These are phyloP conservation scores for Arabis hirsuta DNA, from an alignment of 345 rosid species.

Conservation along the genomic window DNA sequence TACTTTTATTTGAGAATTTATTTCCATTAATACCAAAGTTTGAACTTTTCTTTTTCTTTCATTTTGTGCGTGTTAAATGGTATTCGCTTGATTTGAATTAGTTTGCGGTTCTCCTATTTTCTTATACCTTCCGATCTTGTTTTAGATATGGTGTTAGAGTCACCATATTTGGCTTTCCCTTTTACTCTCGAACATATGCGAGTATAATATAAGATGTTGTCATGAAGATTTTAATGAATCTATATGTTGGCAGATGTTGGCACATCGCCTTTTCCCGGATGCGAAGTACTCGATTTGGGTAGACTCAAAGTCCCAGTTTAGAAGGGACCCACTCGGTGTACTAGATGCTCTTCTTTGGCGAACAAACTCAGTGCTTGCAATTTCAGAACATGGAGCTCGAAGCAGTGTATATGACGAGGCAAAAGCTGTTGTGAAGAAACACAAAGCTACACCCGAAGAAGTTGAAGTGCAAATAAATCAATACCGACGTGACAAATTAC, in stretches of 20 bases:
- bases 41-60: not conserved
- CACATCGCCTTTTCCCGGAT: constrained; percentile 84
- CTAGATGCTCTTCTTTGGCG: constrained; percentile 93
- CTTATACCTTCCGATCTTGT: not conserved
- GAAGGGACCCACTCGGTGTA: constrained; percentile 94
- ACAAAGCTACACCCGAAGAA: constrained; percentile 93
- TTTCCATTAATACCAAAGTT: not conserved
- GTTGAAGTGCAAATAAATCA: constrained; percentile 79
- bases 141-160: constrained; percentile 3
- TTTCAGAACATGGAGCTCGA: constrained; percentile 97
- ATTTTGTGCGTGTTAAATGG: not conserved
- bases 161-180: not conserved
- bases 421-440: constrained; percentile 80
- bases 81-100: not conserved
- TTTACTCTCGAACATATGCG: not conserved
- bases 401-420: constrained; percentile 95
- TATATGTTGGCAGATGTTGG: constrained; percentile 70
- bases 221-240: constrained; percentile 16
- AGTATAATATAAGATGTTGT: not conserved
- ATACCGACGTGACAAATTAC: constrained; percentile 71
- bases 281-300: constrained; percentile 93
- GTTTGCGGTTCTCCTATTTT: not conserved
- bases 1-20: not conserved
- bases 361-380: constrained; percentile 80
- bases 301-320: constrained; percentile 94